Percentiles rank a stretch among this genome's conserved stretches.
Evolutionary conservation across 768 basidiomycete species (phyloP).

Genomic region (Podaxis mareebaensis): DNA sequence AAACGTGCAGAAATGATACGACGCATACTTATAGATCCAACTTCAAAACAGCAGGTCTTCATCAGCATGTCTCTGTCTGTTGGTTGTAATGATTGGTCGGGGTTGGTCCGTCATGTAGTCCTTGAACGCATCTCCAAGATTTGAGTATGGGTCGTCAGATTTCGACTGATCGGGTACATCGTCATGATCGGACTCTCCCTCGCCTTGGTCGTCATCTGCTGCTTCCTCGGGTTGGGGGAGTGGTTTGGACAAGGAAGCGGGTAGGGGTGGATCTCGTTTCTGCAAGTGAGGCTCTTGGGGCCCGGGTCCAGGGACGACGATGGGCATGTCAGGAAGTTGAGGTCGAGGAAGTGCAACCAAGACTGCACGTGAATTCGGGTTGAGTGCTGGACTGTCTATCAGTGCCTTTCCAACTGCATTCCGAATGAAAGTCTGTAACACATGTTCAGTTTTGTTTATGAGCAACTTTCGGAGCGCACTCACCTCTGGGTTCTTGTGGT

Average conservation of each 20-base stretch:
- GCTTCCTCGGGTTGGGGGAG: slow-evolving; percentile 27
- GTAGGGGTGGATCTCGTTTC: slow-evolving; percentile 25
- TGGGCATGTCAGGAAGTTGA: slow-evolving; percentile 43
- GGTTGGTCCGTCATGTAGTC: slow-evolving; percentile 75
- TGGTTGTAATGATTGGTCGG: slow-evolving; percentile 52
- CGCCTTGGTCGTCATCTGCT: slow-evolving; percentile 33
- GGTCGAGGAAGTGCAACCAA: slow-evolving; percentile 62
- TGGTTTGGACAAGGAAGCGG: slow-evolving; percentile 15
- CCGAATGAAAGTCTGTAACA: slow-evolving; percentile 83
- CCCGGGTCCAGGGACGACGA: slow-evolving; percentile 65
- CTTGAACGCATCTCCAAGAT: slow-evolving; percentile 75
- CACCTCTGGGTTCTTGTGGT: slow-evolving; percentile 97
- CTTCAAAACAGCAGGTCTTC: slow-evolving; percentile 68
- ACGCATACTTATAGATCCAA: neutral
- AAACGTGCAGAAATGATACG: slow-evolving; percentile 9
- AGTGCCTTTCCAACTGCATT: slow-evolving; percentile 83
- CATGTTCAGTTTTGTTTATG: neutral
- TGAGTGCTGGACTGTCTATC: slow-evolving; percentile 86
- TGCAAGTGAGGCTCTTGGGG: slow-evolving; percentile 47
- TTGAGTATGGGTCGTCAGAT: slow-evolving; percentile 76
- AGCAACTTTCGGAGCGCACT: slow-evolving; percentile 17
- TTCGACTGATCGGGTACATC: slow-evolving; percentile 29
- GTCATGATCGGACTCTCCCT: slow-evolving; percentile 27
- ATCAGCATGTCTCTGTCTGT: slow-evolving; percentile 44
- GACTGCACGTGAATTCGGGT: slow-evolving; percentile 73